These are phyloP conservation scores for Stylonectria norvegica DNA, from an alignment of 2,329 filamentous ascomycete genomes.

Conservation along the genomic window DNA sequence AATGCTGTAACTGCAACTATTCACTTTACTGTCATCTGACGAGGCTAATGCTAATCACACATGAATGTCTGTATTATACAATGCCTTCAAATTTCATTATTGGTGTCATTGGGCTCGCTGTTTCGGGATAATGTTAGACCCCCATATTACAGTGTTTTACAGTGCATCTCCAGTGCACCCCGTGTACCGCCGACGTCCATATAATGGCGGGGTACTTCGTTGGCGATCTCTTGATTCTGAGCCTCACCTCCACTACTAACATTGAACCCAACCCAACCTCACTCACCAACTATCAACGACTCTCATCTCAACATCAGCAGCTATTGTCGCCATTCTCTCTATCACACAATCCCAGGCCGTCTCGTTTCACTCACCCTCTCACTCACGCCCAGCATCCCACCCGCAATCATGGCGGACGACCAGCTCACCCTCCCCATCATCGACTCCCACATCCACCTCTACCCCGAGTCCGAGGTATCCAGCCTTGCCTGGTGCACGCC, in stretches of 20 bases:
- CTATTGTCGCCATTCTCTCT: background rate
- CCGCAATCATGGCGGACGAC: slow-evolving; percentile 34
- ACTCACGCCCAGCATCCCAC: slow-evolving; percentile 1
- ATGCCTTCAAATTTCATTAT: too few relatives aligned
- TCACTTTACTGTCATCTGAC: too few relatives aligned
- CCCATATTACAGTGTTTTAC: background rate
- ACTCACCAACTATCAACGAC: background rate
- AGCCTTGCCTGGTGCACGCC: slow-evolving; percentile 68
- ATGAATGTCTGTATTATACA: background rate
- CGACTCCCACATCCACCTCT: slow-evolving; percentile 91
- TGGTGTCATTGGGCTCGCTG: too few relatives aligned
- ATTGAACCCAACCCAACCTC: too few relatives aligned
- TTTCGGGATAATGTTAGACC: slow-evolving; percentile 6
- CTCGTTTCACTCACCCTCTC: background rate
- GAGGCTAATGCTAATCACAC: too few relatives aligned
- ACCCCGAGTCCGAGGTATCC: slow-evolving; percentile 62
- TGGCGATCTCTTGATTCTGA: too few relatives aligned
- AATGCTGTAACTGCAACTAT: too few relatives aligned
- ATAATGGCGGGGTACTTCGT: slow-evolving; percentile 11
- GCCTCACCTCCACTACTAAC: too few relatives aligned
- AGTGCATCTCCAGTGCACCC: too few relatives aligned
- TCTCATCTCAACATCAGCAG: background rate
- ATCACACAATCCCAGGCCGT: too few relatives aligned
- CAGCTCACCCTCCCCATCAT: slow-evolving; percentile 59
- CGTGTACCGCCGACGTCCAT: slow-evolving; percentile 5